phyloP scores from a whole-genome alignment of 768 basidiomycete genomes.

The Pulveroboletus sp. region DNA sequence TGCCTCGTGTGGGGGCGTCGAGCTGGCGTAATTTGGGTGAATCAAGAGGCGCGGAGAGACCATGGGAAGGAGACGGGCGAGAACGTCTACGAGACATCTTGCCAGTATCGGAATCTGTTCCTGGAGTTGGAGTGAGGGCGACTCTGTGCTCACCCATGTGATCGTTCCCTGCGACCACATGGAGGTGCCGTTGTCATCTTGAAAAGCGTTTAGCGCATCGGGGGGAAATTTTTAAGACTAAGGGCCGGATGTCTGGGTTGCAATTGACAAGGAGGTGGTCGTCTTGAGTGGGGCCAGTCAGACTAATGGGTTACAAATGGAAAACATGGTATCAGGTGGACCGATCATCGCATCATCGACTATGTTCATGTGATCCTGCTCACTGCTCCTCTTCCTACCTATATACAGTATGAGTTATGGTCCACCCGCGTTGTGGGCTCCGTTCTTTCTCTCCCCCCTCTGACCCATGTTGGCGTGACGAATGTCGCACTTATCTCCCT shows the following conservation, averaged over 20 bases:
- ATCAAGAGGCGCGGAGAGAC: constrained; percentile 24
- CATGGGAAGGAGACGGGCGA: constrained; percentile 68
- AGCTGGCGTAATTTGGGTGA: constrained; percentile 50
- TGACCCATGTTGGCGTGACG: background rate
- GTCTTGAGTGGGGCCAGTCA: constrained; percentile 38
- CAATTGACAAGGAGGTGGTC: constrained; percentile 76
- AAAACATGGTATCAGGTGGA: no score
- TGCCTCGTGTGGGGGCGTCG: constrained; percentile 91
- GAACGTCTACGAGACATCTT: constrained; percentile 59
- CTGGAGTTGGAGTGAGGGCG: background rate
- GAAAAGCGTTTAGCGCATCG: constrained; percentile 42
- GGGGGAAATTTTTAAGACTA: constrained; percentile 55
- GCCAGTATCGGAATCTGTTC: constrained; percentile 14
- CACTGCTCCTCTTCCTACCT: background rate
- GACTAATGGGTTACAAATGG: background rate
- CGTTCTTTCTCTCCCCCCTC: background rate
- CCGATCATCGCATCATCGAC: no score
- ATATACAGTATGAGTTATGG: background rate
- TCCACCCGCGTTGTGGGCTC: background rate
- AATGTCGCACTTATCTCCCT: constrained; percentile 64
- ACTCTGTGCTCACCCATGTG: constrained; percentile 60
- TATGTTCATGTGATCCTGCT: background rate
- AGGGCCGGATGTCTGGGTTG: constrained; percentile 73
- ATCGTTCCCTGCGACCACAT: constrained; percentile 88
- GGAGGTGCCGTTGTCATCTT: constrained; percentile 77